A percentile compares a stretch with the other conserved stretches of the same genome.
These are phyloP conservation scores for Apophysomyces trapeziformis DNA, from an alignment of 371 early-diverging fungal species.

Conservation along the genomic window DNA sequence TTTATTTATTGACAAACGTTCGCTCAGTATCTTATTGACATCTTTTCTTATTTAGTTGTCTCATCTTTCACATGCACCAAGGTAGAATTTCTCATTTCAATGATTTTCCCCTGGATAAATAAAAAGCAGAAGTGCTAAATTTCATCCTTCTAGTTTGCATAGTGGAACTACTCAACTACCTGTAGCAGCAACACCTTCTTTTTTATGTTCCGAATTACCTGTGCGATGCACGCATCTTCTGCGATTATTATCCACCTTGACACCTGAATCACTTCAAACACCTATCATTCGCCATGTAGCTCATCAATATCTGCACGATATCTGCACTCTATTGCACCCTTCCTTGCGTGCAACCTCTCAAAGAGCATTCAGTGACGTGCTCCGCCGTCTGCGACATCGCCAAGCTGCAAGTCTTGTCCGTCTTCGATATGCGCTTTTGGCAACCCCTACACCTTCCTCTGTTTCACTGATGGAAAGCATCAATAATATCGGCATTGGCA, in stretches of 20 bases:
- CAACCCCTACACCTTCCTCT: conserved; percentile 21
- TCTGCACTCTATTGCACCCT: conserved; percentile 47
- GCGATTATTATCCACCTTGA: conserved; percentile 47
- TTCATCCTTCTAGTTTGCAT: neutral
- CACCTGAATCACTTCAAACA: conserved; percentile 36
- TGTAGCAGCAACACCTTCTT: conserved; percentile 55
- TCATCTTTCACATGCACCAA: conserved; percentile 16
- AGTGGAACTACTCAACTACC: conserved; percentile 22
- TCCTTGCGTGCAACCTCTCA: conserved; percentile 37
- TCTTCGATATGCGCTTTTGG: conserved; percentile 44
- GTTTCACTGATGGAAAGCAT: conserved; percentile 38
- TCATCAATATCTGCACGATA: conserved; percentile 49
- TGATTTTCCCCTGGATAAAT: neutral
- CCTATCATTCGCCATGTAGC: conserved; percentile 44
- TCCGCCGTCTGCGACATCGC: conserved; percentile 38
- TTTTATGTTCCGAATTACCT: conserved; percentile 72
- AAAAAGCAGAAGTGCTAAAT: conserved; percentile 4
- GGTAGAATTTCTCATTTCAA: neutral
- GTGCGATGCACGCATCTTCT: conserved; percentile 71
- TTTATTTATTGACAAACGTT: neutral
- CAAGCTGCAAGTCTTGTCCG: conserved; percentile 45
- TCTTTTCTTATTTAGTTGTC: conserved; percentile 19
- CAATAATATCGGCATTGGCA: conserved; percentile 63
- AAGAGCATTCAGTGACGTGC: conserved; percentile 48
- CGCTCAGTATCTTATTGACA: neutral